Percentiles rank a stretch among this genome's conserved stretches.
phyloP scores from a whole-genome alignment of 306 rosid genomes.

The Dryas octopetala region DNA sequence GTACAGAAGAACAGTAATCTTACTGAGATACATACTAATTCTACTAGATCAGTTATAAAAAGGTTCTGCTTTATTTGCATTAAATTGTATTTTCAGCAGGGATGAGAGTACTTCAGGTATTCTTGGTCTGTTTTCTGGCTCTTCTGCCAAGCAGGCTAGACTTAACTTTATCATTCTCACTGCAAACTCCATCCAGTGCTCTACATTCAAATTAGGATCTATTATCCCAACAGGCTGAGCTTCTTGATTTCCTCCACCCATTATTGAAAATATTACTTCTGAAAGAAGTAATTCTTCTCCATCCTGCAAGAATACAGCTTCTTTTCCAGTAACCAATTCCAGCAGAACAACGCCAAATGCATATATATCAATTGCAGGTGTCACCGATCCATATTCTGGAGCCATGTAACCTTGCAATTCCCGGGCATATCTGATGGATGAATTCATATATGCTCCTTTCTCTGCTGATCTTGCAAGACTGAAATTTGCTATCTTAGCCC shows the following conservation, averaged over 20 bases:
- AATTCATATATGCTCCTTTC: constrained; percentile 17
- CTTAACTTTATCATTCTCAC: constrained; percentile 42
- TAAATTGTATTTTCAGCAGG: constrained; percentile 28
- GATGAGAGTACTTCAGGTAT: constrained; percentile 29
- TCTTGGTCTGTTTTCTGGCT: constrained; percentile 36
- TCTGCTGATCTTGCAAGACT: constrained; percentile 47
- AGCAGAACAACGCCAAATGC: constrained; percentile 61
- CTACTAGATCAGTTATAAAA: background rate
- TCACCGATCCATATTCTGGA: constrained; percentile 49
- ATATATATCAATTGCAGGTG: constrained; percentile 59
- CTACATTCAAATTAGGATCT: constrained; percentile 43
- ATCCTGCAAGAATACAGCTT: constrained; percentile 34
- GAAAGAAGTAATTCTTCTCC: constrained; percentile 50
- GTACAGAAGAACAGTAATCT: background rate
- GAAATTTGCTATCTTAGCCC: constrained; percentile 70
- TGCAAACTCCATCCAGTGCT: constrained; percentile 25
- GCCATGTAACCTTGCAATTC: constrained; percentile 46
- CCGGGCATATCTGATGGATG: background rate
- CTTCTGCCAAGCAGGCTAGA: constrained; percentile 49
- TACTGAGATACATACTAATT: background rate
- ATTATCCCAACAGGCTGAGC: constrained; percentile 35
- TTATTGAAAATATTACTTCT: constrained; percentile 17
- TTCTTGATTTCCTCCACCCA: constrained; percentile 36
- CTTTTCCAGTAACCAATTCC: constrained; percentile 59
- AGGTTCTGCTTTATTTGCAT: constrained; percentile 12